These are phyloP conservation scores for Penicillium capsulatum DNA, from an alignment of 2,329 filamentous ascomycete species.

Conservation along the genomic window DNA sequence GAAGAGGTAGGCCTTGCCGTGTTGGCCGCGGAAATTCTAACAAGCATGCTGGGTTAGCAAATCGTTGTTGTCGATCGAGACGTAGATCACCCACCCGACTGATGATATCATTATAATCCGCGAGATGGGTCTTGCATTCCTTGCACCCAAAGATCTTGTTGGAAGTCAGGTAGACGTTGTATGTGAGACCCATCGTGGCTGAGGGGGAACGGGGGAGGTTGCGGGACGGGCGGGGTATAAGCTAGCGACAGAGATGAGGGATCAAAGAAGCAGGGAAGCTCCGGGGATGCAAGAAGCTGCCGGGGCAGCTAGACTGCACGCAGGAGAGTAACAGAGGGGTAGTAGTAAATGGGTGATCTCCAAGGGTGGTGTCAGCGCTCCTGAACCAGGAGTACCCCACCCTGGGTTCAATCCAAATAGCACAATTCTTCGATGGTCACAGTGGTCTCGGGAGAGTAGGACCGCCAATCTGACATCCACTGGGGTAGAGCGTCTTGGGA, in stretches of 20 bases:
- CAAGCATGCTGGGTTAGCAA: slow-evolving; percentile 9
- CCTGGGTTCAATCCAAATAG: slow-evolving; percentile 5
- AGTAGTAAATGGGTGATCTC: too few species aligned
- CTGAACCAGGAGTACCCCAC: slow-evolving; percentile 8
- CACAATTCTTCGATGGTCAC: background rate
- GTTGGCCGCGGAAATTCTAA: slow-evolving; percentile 96
- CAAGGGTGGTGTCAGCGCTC: slow-evolving; percentile 1
- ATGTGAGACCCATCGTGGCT: slow-evolving; percentile 72
- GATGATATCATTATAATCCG: slow-evolving; percentile 93
- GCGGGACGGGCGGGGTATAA: slow-evolving; percentile 1
- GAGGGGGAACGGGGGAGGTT: slow-evolving; percentile 10
- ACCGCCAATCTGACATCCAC: background rate
- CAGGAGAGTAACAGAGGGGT: too few species aligned
- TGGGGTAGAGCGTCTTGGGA: background rate
- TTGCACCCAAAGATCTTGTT: slow-evolving; percentile 89
- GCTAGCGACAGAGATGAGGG: slow-evolving; percentile 7
- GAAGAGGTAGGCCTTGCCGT: slow-evolving; percentile 97
- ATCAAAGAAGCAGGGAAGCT: slow-evolving; percentile 6
- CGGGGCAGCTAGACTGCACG: too few species aligned
- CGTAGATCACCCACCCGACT: slow-evolving; percentile 63
- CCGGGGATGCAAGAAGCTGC: background rate
- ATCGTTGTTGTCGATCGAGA: background rate
- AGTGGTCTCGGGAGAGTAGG: background rate
- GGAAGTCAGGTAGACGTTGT: slow-evolving; percentile 86
- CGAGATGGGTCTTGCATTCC: slow-evolving; percentile 90